phyloP scores from a whole-genome alignment of 2,329 filamentous ascomycete genomes.

The Neofusicoccum ribis region DNA sequence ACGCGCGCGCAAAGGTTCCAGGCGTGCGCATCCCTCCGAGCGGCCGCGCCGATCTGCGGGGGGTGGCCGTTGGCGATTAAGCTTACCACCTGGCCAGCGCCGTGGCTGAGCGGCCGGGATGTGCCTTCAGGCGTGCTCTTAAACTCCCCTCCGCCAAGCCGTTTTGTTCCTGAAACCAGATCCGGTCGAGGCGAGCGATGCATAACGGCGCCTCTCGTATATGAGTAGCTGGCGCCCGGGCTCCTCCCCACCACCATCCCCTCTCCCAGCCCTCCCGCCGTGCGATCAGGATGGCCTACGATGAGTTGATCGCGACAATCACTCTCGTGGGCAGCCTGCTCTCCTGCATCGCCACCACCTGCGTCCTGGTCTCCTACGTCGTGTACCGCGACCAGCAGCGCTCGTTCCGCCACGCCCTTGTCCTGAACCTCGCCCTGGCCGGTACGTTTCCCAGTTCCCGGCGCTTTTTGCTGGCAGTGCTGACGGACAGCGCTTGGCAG shows the following conservation, averaged over 20 bases:
- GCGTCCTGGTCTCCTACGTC: conserved; percentile 26
- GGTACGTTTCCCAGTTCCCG: conserved; percentile 17
- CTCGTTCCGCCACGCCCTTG: conserved; percentile 28
- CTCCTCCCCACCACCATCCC: neutral
- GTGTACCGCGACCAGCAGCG: conserved; percentile 24
- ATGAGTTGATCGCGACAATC: conserved; percentile 19
- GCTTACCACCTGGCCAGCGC: neutral
- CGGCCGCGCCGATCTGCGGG: neutral
- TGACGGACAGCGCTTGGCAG: conserved; percentile 30
- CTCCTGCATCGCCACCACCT: conserved; percentile 24
- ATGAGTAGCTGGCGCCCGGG: neutral
- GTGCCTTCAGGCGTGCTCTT: neutral
- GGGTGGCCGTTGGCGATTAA: neutral
- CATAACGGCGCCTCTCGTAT: conserved; percentile 5
- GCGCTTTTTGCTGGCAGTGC: neutral
- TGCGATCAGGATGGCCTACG: conserved; percentile 6
- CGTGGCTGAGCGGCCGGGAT: neutral
- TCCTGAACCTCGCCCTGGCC: conserved; percentile 28
- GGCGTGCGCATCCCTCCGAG: neutral
- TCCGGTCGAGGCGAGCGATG: neutral
- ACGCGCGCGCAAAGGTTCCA: neutral
- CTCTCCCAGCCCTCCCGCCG: neutral
- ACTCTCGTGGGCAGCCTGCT: conserved; percentile 28
- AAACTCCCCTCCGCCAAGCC: neutral
- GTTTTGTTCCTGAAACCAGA: conserved; percentile 7